Percentiles rank a stretch among this genome's conserved stretches.
Evolutionary conservation across 2,329 filamentous ascomycete genomes (phyloP).

Genomic region (Eurotiales sp.): DNA sequence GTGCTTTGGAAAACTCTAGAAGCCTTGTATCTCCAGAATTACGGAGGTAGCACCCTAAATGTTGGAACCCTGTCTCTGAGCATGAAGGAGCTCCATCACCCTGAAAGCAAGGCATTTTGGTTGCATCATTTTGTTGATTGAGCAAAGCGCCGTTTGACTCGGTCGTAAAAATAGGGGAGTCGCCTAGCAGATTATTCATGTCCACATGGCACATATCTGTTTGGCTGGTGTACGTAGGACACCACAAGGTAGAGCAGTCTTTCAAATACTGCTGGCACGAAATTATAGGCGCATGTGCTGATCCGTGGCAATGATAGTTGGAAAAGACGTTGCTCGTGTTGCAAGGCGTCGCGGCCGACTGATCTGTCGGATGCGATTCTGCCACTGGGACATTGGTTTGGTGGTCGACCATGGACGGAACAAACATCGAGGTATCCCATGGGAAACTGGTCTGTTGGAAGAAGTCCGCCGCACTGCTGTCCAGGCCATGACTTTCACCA

Average conservation of each 20-base stretch:
- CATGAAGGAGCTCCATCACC: constrained; percentile 25
- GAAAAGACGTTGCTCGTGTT: not conserved
- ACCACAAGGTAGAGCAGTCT: constrained; percentile 23
- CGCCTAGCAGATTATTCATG: constrained; percentile 34
- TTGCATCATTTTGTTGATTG: constrained; percentile 3
- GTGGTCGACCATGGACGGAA: constrained; percentile 21
- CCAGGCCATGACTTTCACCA: constrained; percentile 20
- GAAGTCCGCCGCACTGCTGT: constrained; percentile 30
- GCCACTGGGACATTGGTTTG: constrained; percentile 6
- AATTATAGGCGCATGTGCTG: not conserved
- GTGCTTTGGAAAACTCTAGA: constrained; percentile 24
- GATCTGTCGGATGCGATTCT: constrained; percentile 3
- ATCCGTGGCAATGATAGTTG: constrained; percentile 9
- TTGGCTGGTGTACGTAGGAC: constrained; percentile 23
- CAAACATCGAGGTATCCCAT: constrained; percentile 25
- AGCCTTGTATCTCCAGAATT: constrained; percentile 18
- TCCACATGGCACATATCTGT: constrained; percentile 30
- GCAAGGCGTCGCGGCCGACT: not conserved
- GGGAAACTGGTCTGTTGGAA: constrained; percentile 28
- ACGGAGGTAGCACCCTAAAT: constrained; percentile 27
- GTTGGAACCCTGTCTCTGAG: constrained; percentile 30
- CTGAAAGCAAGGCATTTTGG: constrained; percentile 22
- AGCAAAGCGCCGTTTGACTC: constrained; percentile 6
- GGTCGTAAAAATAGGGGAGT: constrained; percentile 18
- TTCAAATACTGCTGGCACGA: constrained; percentile 24